phyloP scores from a whole-genome alignment of 2,329 filamentous ascomycete species.

The Aspergillus flavus region DNA sequence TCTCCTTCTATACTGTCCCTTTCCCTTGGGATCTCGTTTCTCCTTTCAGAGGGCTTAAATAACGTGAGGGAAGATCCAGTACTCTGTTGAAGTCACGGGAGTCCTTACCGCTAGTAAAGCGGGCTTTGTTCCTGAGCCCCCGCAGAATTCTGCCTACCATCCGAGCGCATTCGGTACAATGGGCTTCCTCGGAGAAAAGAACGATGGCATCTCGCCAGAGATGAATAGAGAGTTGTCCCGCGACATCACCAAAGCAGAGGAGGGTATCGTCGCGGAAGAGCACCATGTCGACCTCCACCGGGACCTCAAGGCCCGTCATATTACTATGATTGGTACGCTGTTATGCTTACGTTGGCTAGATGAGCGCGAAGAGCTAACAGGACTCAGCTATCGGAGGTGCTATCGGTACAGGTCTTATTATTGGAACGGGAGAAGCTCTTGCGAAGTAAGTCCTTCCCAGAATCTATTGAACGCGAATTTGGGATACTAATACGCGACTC shows the following conservation, averaged over 20 bases:
- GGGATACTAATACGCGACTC: slow-evolving; percentile 18
- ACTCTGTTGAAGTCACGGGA: background rate
- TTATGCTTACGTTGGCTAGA: background rate
- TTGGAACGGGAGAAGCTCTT: slow-evolving; percentile 42
- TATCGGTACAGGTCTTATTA: slow-evolving; percentile 47
- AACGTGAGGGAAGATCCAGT: background rate
- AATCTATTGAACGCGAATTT: background rate
- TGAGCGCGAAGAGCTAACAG: slow-evolving; percentile 15
- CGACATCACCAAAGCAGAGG: slow-evolving; percentile 22
- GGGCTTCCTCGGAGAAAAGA: slow-evolving; percentile 19
- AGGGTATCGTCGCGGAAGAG: slow-evolving; percentile 27
- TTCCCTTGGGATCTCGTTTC: background rate
- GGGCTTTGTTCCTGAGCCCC: background rate
- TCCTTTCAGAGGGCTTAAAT: background rate
- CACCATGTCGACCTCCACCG: slow-evolving; percentile 42
- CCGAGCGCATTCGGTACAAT: background rate
- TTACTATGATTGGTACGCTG: slow-evolving; percentile 45
- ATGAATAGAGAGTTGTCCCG: slow-evolving; percentile 22
- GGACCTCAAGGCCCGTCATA: slow-evolving; percentile 45
- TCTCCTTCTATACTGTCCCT: background rate
- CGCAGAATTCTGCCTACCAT: background rate
- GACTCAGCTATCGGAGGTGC: slow-evolving; percentile 43
- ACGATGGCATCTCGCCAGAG: slow-evolving; percentile 25
- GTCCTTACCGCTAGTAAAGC: background rate
- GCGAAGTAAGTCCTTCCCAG: slow-evolving; percentile 32